phyloP scores from a whole-genome alignment of 1,284 basidiomycete species.

The Tilletia horrida region DNA sequence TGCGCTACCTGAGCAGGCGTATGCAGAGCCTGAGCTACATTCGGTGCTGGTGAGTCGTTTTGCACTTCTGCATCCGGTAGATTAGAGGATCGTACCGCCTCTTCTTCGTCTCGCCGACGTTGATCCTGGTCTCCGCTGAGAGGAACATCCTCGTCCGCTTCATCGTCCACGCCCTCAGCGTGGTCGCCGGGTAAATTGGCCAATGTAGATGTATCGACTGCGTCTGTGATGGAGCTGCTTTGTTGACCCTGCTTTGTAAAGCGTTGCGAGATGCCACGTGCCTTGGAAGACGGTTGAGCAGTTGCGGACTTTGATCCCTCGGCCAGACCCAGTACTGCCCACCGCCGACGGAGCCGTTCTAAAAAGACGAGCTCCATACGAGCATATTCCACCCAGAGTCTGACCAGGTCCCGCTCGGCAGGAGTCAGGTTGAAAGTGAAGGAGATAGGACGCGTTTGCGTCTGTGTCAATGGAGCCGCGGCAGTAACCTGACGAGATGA shows the following conservation, averaged over 20 bases:
- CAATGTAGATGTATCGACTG: constrained; percentile 27
- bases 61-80: constrained; percentile 17
- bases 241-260: constrained; percentile 14
- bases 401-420: constrained; percentile 38
- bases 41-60: constrained; percentile 19
- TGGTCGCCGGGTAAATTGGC: constrained; percentile 21
- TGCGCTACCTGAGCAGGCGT: constrained; percentile 27
- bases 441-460: neutral
- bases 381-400: constrained; percentile 61
- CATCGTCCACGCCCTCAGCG: constrained; percentile 12
- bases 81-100: constrained; percentile 22
- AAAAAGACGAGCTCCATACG: constrained; percentile 86
- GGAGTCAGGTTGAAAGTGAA: constrained; percentile 12
- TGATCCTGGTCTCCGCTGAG: constrained; percentile 21
- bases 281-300: constrained; percentile 3
- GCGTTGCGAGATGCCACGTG: constrained; percentile 2
- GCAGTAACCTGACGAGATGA: neutral
- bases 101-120: constrained; percentile 21
- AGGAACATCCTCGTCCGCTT: constrained; percentile 24
- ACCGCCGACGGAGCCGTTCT: constrained; percentile 75
- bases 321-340: constrained; percentile 70
- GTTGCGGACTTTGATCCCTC: neutral
- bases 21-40: constrained; percentile 24
- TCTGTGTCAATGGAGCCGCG: neutral
- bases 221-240: constrained; percentile 24